These are phyloP conservation scores for Albifimbria verrucaria DNA, from an alignment of 2,329 filamentous ascomycete species.

Conservation along the genomic window DNA sequence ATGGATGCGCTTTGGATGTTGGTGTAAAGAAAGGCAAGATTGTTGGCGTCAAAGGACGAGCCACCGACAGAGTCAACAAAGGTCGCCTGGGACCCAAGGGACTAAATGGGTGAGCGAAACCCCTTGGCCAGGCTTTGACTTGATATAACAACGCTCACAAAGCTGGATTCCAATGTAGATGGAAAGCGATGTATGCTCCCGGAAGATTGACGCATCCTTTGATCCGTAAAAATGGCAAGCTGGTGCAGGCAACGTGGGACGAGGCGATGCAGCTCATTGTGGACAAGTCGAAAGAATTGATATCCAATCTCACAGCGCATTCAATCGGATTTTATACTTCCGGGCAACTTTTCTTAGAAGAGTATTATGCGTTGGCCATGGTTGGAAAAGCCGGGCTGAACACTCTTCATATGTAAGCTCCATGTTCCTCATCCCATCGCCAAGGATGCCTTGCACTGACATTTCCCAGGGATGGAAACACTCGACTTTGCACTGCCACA, in stretches of 20 bases:
- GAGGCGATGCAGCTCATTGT: constrained; percentile 34
- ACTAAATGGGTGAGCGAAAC: constrained; percentile 23
- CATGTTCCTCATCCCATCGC: too few relatives aligned
- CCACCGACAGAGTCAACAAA: constrained; percentile 29
- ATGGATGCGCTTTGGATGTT: constrained; percentile 32
- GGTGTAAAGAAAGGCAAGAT: constrained; percentile 31
- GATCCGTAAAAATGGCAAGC: constrained; percentile 28
- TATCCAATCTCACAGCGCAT: constrained; percentile 28
- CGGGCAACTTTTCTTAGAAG: constrained; percentile 34
- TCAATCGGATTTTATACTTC: constrained; percentile 35
- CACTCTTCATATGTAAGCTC: constrained; percentile 33
- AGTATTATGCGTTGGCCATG: constrained; percentile 35
- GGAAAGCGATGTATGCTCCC: constrained; percentile 24
- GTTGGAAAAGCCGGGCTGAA: constrained; percentile 33
- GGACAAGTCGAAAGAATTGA: constrained; percentile 11
- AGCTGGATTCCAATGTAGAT: too few relatives aligned
- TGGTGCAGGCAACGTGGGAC: constrained; percentile 31
- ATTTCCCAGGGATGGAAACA: constrained; percentile 32
- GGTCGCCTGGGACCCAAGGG: constrained; percentile 32
- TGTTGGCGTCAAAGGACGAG: constrained; percentile 31
- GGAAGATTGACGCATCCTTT: constrained; percentile 29
- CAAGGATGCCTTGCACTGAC: background rate
- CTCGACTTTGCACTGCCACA: constrained; percentile 33
- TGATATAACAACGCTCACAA: too few relatives aligned
- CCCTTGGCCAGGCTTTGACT: too few relatives aligned